Base-by-base conservation (phyloP, 768 basidiomycete genomes). In the Phaffia australis region DNA sequence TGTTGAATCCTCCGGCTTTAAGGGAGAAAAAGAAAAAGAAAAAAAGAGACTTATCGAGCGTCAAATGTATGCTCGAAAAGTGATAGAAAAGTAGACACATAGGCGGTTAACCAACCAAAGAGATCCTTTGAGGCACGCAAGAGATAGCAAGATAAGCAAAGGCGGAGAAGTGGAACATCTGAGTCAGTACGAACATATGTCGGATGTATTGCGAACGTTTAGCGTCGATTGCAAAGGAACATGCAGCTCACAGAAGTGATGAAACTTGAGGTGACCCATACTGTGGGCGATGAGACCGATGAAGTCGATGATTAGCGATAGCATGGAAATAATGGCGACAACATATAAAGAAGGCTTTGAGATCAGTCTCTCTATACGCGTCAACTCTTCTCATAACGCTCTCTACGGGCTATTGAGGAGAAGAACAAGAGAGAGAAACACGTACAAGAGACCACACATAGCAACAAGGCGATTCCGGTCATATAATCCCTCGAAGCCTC, bases 1-100 rank as follows among this genome's bases (percentile, higher is more conserved):
- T 69, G 67, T 69, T 69, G 62, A 63, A 69, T 23, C 66, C 66
- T 18, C 49, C 64, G 57, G 64, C 64, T 65, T 30, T 5, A 23
- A 49, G 64, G 18, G 27, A 11, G 11, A 11, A 11, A 42, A 8
- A 19, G 21, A 51, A 27, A 27, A 35, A 46, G 29, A 23, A 49
- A 23, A 5, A n/a, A 2, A 11, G 51, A 18, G 47, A n/a, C 48
- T 59, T 49, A 42, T 42, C 35, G 11, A 60, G 57, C 1, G 3
- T 8, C 21, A 58, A 15, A 35, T 32, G n/a, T 6, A 35, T 0
- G 25, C 32, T 9, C 14, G 29, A 27, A 49, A 35, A 18, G n/a
- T n/a, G n/a, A n/a, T n/a, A 8, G 46, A 19, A 7, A 60, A 29
- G 21, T 1, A 7, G 9, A 21, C 25, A 27, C 46, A 56, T 15